Base-by-base conservation (phyloP, 768 basidiomycete species). In the Podaxis rugospora region DNA sequence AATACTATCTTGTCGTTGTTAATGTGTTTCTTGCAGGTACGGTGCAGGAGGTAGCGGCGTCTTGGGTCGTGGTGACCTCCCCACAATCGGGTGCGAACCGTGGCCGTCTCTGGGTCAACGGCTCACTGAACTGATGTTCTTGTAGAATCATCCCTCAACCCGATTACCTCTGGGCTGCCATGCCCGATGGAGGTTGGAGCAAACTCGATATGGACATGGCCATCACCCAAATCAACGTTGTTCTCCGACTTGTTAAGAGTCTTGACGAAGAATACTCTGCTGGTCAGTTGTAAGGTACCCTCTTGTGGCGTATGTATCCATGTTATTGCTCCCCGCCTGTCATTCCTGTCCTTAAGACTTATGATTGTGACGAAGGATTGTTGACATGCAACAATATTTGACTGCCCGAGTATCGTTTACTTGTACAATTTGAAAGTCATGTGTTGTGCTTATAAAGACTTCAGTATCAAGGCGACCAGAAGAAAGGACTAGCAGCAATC, bases 101-200 rank as follows among this genome's bases (percentile, higher is more conserved):
- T 37, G 4, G 13, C 21, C n/a, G 28, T 9, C 7, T 10, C 27
- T 11, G 14, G 1, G 4, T 2, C n/a, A 3, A 23, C 14, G 9
- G 5, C 14, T 13, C 4, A 47, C n/a, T 39, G 23, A 39, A 21
- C 37, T 37, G 25, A 28, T 18, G 10, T 6, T 28, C 5, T 14
- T 18, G 25, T 46, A 72, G 71, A 49, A 70, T 71, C 25, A 73
- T 71, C 27, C 70, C 71, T 1, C 72, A 73, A 51, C 72, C 72
- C 0, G 72, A 73, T 59, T 73, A 71, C 27, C 49, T 73, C 9
- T 73, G 72, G 72, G 70, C 72, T 16, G 52, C 69, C 0, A 66
- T 69, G 67, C 49, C 59, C 16, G 72, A 73, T 37, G 72, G 72
- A 10, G 72, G 72, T 9, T 73, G 72, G 72, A 70, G 68, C 51